These are phyloP conservation scores for Talaromyces wortmannii DNA, from an alignment of 495 filamentous ascomycete species.

Conservation along the genomic window DNA sequence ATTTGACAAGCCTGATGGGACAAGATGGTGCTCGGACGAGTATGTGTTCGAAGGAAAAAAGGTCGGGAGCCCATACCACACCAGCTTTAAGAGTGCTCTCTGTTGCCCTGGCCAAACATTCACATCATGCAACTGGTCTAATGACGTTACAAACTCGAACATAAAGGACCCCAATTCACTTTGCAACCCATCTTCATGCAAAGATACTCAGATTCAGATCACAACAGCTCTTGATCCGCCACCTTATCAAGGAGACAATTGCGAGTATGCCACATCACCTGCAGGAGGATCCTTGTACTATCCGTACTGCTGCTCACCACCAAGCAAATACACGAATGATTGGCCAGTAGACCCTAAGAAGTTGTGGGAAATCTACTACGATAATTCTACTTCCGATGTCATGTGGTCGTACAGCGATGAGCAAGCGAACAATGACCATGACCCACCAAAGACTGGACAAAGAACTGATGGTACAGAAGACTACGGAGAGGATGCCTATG, in stretches of 20 bases:
- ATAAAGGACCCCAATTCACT: background rate
- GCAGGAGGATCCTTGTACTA: background rate
- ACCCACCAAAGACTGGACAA: conserved; percentile 10
- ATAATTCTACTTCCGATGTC: conserved; percentile 2
- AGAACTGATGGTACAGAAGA: conserved; percentile 13
- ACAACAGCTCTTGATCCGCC: conserved; percentile 7
- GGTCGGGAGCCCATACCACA: background rate
- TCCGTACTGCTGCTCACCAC: conserved; percentile 19
- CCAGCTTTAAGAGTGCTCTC: conserved; percentile 8
- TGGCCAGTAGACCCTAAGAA: conserved; percentile 24
- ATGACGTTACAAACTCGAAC: background rate
- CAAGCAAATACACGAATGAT: conserved; percentile 13
- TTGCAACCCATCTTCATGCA: background rate
- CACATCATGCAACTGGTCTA: conserved; percentile 10
- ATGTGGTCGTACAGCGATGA: conserved; percentile 2
- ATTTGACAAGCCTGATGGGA: background rate
- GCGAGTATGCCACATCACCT: background rate
- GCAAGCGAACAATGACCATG: conserved; percentile 5
- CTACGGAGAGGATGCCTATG: conserved; percentile 20
- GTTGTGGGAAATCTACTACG: conserved; percentile 16
- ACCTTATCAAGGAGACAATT: background rate
- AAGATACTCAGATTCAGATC: conserved; percentile 1
- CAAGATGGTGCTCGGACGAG: conserved; percentile 8
- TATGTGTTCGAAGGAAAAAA: background rate
- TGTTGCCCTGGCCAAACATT: conserved; percentile 10